Conservation (phyloP, 768 basidiomycete genomes). For the Xanthoconium purpureum region DNA sequence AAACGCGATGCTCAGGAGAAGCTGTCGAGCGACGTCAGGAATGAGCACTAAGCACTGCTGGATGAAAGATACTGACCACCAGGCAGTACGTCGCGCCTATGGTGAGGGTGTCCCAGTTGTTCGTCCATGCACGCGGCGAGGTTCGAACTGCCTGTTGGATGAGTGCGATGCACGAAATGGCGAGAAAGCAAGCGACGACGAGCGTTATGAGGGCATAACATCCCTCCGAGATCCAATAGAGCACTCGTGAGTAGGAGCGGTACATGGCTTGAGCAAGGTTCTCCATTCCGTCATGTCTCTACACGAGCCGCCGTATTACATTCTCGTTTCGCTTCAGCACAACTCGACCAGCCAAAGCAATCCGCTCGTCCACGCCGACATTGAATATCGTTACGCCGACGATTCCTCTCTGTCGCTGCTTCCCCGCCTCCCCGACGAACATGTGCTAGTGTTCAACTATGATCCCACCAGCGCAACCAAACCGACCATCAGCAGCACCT, state of each 20-base stretch:
- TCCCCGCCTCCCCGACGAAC: constrained; percentile 59
- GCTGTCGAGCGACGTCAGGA: constrained; percentile 34
- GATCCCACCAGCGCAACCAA: constrained; percentile 41
- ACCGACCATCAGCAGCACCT: constrained; percentile 53
- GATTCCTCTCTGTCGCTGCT: constrained; percentile 68
- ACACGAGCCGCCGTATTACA: constrained; percentile 54
- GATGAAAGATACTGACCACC: constrained; percentile 46
- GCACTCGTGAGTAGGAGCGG: constrained; percentile 36
- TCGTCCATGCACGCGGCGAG: constrained; percentile 51
- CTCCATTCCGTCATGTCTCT: constrained; percentile 10
- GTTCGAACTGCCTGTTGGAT: constrained; percentile 73
- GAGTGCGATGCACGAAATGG: constrained; percentile 61
- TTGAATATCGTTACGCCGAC: constrained; percentile 82
- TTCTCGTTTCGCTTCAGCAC: constrained; percentile 50
- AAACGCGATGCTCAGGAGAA: constrained; percentile 54
- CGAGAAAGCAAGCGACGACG: constrained; percentile 48
- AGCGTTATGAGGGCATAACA: constrained; percentile 54
- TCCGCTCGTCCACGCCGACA: constrained; percentile 54
- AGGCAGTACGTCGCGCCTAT: constrained; percentile 69
- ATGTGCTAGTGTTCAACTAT: constrained; percentile 72
- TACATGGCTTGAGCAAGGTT: constrained; percentile 11
- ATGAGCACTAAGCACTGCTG: no score
- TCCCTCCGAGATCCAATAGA: constrained; percentile 50
- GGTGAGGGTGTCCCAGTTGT: constrained; percentile 66
- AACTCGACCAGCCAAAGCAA: constrained; percentile 38